These are phyloP conservation scores for Agrostemma githago DNA, from an alignment of 148 eudicot species.

Conservation along the genomic window DNA sequence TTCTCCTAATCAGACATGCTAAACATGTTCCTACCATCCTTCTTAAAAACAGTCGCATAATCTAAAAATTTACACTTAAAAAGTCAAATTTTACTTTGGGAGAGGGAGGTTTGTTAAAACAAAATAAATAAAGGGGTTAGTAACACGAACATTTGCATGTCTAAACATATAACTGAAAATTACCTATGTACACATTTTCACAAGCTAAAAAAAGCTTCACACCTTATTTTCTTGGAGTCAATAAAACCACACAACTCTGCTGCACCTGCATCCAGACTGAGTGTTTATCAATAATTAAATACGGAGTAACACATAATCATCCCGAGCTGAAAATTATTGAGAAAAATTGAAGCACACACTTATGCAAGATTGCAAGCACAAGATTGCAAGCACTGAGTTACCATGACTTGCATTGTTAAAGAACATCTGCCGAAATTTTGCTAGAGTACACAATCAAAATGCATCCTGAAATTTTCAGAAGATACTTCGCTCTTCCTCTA, in stretches of 20 bases:
- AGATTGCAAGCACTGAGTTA: background rate
- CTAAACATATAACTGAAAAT: background rate
- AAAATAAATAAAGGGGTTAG: background rate
- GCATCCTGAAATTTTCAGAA: background rate
- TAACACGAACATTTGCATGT: background rate
- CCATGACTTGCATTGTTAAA: background rate
- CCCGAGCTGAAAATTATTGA: background rate
- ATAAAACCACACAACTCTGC: conserved; percentile 65
- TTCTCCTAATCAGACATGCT: background rate
- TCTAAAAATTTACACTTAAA: background rate
- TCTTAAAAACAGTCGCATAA: background rate
- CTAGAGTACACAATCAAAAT: background rate
- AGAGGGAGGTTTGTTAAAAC: background rate
- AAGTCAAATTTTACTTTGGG: background rate
- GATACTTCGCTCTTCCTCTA: background rate
- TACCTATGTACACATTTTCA: background rate
- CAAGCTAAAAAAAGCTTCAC: conserved; percentile 14
- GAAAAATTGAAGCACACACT: background rate
- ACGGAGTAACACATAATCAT: background rate
- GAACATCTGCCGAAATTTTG: background rate
- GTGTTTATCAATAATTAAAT: conserved; percentile 24
- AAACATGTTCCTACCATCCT: background rate
- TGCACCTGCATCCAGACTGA: conserved; percentile 63
- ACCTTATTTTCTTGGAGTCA: conserved; percentile 67
- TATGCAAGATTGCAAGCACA: too few species aligned